These are phyloP conservation scores for Metschnikowia noctiluminum DNA, from an alignment of 805 yeast species.

Conservation along the genomic window DNA sequence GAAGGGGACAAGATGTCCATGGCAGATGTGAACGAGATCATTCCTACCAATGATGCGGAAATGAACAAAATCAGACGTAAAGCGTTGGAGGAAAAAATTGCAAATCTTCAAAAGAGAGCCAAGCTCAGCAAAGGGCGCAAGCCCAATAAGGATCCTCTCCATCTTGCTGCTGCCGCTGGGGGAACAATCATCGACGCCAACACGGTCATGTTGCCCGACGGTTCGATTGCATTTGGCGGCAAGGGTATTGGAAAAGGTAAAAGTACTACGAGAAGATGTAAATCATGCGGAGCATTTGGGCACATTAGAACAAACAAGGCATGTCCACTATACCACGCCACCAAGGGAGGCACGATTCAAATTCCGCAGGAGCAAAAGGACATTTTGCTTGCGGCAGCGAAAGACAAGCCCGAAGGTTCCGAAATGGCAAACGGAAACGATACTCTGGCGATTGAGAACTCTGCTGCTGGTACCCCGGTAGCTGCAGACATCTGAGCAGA, in stretches of 20 bases:
- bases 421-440: conserved; percentile 6
- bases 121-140: conserved; percentile 45
- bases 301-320: conserved; percentile 89
- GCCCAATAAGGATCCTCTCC: conserved; percentile 31
- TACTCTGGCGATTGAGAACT: conserved; percentile 3
- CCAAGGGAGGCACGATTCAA: conserved; percentile 28
- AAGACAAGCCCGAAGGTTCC: conserved; percentile 11
- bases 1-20: conserved; percentile 53
- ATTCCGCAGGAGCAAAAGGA: conserved; percentile 20
- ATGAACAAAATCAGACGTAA: conserved; percentile 73
- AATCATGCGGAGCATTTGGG: conserved; percentile 93
- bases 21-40: conserved; percentile 67
- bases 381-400: conserved; percentile 16
- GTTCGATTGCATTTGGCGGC: conserved; percentile 49
- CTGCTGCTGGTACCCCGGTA: conserved; percentile 7
- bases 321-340: conserved; percentile 73
- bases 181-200: conserved; percentile 42
- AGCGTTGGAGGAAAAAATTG: conserved; percentile 77
- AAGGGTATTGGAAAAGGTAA: conserved; percentile 73
- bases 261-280: conserved; percentile 77
- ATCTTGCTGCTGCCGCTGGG: conserved; percentile 42
- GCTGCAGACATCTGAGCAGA: background rate
- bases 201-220: conserved; percentile 42
- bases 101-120: conserved; percentile 73
- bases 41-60: conserved; percentile 80